Conservation (phyloP, 495 filamentous ascomycete species). For the Rhizodiscina lignyota region DNA sequence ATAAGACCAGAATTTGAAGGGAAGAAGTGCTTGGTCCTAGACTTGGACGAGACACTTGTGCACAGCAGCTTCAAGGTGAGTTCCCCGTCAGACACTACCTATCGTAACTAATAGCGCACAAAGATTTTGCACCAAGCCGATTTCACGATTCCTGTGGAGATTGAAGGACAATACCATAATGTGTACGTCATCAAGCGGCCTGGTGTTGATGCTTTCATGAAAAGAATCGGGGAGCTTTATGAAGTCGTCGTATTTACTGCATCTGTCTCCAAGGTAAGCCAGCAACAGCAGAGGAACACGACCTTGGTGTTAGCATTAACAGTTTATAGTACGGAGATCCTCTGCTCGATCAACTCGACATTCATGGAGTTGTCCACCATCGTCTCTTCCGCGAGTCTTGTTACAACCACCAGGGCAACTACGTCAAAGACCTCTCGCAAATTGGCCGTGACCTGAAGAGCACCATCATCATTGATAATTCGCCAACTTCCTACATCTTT, state of each 20-base stretch:
- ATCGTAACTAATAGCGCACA: conserved; percentile 14
- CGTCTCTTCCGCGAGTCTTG: conserved; percentile 95
- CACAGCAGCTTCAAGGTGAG: conserved; percentile 97
- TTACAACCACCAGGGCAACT: conserved; percentile 98
- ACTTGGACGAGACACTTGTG: conserved; percentile 95
- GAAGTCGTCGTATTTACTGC: conserved; percentile 98
- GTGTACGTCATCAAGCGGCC: conserved; percentile 99
- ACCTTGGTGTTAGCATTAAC: not conserved
- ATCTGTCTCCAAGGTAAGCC: conserved; percentile 85
- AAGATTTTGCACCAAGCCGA: conserved; percentile 96
- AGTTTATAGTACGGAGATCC: conserved; percentile 76
- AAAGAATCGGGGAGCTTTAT: conserved; percentile 91
- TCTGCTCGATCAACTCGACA: conserved; percentile 89
- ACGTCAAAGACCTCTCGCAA: conserved; percentile 97
- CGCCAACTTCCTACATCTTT: conserved; percentile 98
- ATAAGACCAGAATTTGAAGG: conserved; percentile 59
- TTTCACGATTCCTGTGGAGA: conserved; percentile 98
- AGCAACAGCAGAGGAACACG: not conserved
- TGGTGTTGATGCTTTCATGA: conserved; percentile 97
- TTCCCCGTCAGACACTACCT: not conserved
- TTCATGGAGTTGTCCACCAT: conserved; percentile 93
- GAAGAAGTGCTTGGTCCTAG: conserved; percentile 86
- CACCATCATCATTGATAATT: conserved; percentile 99
- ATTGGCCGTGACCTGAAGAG: conserved; percentile 89
- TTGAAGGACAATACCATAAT: conserved; percentile 97